Evolutionary conservation across 75 land plant species (phyloP), one percentile per base, ranked within the genome.

Genomic region (Azolla pinnata): DNA sequence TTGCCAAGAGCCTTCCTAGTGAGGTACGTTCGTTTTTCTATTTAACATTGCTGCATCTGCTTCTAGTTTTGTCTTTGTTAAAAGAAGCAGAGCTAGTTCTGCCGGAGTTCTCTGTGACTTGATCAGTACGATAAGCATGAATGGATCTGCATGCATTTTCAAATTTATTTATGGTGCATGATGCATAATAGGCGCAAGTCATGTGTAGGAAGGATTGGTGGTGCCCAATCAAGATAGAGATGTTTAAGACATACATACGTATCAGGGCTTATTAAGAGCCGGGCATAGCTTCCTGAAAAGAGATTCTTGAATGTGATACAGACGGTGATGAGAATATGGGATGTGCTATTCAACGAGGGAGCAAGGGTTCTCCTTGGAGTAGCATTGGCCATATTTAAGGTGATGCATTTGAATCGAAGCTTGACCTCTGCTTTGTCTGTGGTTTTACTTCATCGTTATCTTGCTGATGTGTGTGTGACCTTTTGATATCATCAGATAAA

Each of bases 251-350:
- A n/a, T n/a, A n/a, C n/a, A n/a, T n/a, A n/a, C n/a, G n/a, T n/a
- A n/a, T n/a, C n/a, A n/a, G n/a, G 23, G 52, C 4, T 4, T 10
- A 49, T 7, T 10, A 4, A 18, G 4, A 10, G 52, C 23, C 4
- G n/a, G 4, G 17, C 18, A 18, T 18, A 18, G 52, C 40, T 35
- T 35, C 5, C 5, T 12, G 12, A 35, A 5, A 35, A 5, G 40
- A 35, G 40, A 5, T 35, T 35, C 40, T 35, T 35, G 12, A 5
- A 35, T 5, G 40, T 35, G 12, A 12, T 46, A 2, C 42, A 74
- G 79, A 74, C 77, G 16, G 70, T 75, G 10, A 74, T 77, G 78
- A 60, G 79, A 18, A 67, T 77, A 19, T 77, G 79, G 79, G 79
- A 77, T 63, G 78, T 77, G 29, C 57, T 77, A 2, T 77, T 77